Evolutionary conservation across 768 basidiomycete genomes (phyloP), one percentile per base, ranked within the genome.

Genomic region (Arthromyces matolae): DNA sequence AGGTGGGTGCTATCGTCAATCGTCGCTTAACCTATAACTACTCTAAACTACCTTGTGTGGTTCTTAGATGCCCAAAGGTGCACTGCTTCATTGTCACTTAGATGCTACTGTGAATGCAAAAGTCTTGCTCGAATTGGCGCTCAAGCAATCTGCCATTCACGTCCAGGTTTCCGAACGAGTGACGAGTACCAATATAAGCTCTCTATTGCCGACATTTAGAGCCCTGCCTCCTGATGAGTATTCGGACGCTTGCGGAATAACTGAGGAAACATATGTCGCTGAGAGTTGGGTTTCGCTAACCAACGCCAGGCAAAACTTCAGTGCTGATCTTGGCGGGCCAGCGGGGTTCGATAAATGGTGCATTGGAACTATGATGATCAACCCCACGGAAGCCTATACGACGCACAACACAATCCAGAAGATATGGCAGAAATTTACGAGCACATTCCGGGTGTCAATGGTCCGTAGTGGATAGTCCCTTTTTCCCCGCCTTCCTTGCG

Each of bases 21-120:
- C 14, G 10, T 4, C 8, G 2, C 9, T 29, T 12, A 14, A 19
- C 3, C 13, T 4, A 7, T 44, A 14, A 44, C 27, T 3, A 16
- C 25, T 7, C 8, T 14, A 33, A 16, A n/a, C n/a, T n/a, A n/a
- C n/a, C n/a, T n/a, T n/a, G n/a, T n/a, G n/a, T n/a, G 42, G 25
- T 36, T 8, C n/a, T 33, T 48, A 86, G 84, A 87, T 90, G 84
- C 88, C 88, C 2, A 90, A 89, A 64, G 89, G 88, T 32, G 85
- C 76, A 1, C 70, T 90, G 3, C 68, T 91, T 12, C 87, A 90
- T 54, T 79, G 73, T 0, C 88, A 90, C 59, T 68, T 90, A n/a
- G 86, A 86, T 56, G 82, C 85, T 16, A 85, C 80, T 0, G 83
- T 86, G 19, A 78, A 84, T 43, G 73, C 71, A 1, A 58, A 67